Evolutionary conservation across 2,329 filamentous ascomycete genomes (phyloP).

Genomic region (Sporothrix euskadiensis): DNA sequence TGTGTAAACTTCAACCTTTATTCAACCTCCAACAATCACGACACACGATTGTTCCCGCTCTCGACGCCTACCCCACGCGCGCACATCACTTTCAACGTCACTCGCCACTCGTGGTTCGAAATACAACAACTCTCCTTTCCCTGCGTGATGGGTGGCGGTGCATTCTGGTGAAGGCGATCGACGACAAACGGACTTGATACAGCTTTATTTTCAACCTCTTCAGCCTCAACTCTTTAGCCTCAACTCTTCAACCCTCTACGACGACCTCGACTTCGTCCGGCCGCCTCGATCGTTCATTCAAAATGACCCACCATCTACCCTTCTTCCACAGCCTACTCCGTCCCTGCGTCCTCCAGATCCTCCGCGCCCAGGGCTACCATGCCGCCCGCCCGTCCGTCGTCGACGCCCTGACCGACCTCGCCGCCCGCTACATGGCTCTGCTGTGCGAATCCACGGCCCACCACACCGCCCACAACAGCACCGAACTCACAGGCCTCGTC

Average conservation of each 20-base stretch:
- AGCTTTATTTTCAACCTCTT: too few species aligned
- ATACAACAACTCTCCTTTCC: neutral
- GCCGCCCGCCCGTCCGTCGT: slow-evolving; percentile 77
- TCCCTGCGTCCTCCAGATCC: slow-evolving; percentile 83
- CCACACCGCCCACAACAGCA: slow-evolving; percentile 69
- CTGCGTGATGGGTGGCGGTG: slow-evolving; percentile 16
- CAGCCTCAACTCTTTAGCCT: neutral
- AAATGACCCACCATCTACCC: slow-evolving; percentile 50
- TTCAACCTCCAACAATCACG: neutral
- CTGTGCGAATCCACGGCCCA: slow-evolving; percentile 71
- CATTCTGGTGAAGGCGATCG: slow-evolving; percentile 12
- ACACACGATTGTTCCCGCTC: neutral
- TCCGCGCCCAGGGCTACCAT: slow-evolving; percentile 89
- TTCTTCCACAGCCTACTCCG: slow-evolving; percentile 75
- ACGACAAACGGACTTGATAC: neutral
- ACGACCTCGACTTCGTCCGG: neutral
- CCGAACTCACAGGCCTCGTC: slow-evolving; percentile 62
- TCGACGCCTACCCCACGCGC: neutral
- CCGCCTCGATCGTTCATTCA: neutral
- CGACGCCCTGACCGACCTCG: slow-evolving; percentile 84
- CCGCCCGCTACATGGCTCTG: slow-evolving; percentile 74
- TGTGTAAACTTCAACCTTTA: too few species aligned
- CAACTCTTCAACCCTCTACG: neutral
- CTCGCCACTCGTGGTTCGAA: neutral
- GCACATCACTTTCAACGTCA: neutral